Base-by-base conservation (phyloP, 2,329 filamentous ascomycete genomes). In the Neofusicoccum laricinum region DNA sequence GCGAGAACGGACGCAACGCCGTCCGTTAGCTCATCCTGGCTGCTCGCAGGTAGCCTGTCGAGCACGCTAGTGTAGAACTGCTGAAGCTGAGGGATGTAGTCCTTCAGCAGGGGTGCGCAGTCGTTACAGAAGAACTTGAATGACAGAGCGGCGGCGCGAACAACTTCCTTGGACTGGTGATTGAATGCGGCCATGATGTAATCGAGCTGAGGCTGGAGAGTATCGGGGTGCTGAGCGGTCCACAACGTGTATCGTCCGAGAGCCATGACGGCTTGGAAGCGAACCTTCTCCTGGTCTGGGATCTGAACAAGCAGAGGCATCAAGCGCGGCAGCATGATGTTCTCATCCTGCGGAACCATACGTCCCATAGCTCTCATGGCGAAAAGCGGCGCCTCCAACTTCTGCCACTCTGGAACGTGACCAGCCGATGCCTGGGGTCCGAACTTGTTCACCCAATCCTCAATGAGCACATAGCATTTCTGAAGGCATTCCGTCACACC, bases 71-170 rank as follows among this genome's bases (percentile, higher is more conserved):
- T 88, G 76, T 97, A 99, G 76, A 99, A 99, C 3, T 88, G 85
- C 76, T 99, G 95, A 15, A 99, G 84, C 71, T 97, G 92, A 8
- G 88, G 77, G 40, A 96, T 91, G 75, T 96, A 93, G 4, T 86
- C 88, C 68, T 92, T 90, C 25, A 99, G 85, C 40, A 97, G 84
- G 72, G 92, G 88, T 69, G 90, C 92, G 81, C 95, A 99, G 78
- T 99, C 95, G 14, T 90, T 93, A 73, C 96, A 98, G 78, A 99
- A 93, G 81, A 95, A 99, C 72, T 96, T 96, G 81, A 99, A 93
- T 2, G 95, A 90, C 77, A 98, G 87, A 5, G 95, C 95, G 17
- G 95, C 92, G 19, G 94, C 95, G 67, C 93, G 88, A 43, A 97
- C 86, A 63, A 99, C 93, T 73, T 99, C 96, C 71, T 90, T 91